A percentile compares a stretch with the other conserved stretches of the same genome.
Conservation (phyloP, 768 basidiomycete genomes). For the Rhodotorula graminis region DNA sequence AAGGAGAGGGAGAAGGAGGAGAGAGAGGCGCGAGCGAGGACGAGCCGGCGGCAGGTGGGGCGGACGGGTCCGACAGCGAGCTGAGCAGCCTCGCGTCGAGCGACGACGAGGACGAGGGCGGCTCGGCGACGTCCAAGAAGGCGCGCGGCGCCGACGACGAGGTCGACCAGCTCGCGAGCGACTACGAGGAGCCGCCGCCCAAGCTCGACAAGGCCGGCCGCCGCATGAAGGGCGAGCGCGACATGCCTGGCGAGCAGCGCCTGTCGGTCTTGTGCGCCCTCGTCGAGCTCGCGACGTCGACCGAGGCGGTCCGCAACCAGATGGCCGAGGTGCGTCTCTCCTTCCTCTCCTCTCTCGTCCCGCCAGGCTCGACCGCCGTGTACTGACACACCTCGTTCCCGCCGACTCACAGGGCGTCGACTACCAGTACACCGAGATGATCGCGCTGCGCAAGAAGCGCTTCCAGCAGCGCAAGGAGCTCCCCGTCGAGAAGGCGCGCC, state of each 20-base stretch:
- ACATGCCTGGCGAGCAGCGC: conserved; percentile 14
- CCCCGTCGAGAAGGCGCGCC: neutral
- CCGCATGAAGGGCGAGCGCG: conserved; percentile 10
- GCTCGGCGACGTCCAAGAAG: neutral
- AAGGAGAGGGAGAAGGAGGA: neutral
- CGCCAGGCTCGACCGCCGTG: too few relatives aligned
- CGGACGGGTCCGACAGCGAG: conserved; percentile 3
- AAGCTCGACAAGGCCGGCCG: neutral
- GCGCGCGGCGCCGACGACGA: neutral
- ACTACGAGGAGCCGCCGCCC: conserved; percentile 5
- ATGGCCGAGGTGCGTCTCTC: neutral
- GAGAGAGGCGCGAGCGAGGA: neutral
- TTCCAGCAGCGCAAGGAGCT: neutral
- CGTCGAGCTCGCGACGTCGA: conserved; percentile 11
- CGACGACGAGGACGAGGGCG: neutral
- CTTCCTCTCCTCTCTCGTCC: neutral
- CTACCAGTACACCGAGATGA: neutral
- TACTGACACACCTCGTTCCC: too few relatives aligned
- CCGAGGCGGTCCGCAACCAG: conserved; percentile 11
- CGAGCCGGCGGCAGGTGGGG: neutral
- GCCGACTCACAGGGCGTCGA: neutral
- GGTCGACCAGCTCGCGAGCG: conserved; percentile 10
- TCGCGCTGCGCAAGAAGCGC: neutral
- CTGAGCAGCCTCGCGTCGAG: neutral
- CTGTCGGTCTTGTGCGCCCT: conserved; percentile 15